Base-by-base conservation (phyloP, 1,139 yeast genomes). In the Geotrichum klebahnii region DNA sequence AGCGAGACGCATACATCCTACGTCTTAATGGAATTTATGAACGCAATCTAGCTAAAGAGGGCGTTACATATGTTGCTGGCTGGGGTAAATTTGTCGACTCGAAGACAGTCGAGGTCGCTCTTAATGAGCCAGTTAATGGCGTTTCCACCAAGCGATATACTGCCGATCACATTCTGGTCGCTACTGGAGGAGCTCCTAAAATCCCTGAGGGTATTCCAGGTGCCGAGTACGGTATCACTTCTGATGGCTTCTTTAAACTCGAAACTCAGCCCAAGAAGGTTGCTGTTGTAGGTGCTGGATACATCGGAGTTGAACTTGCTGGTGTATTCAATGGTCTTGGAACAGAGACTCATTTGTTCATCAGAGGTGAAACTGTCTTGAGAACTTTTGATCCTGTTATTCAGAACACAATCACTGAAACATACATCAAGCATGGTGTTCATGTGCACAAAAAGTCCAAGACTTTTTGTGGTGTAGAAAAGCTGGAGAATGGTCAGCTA, bases 231-330 rank as follows among this genome's bases (percentile, higher is more conserved):
- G 97, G 97, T 55, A 83, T 80, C 57, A 82, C 87, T 50, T 88
- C 97, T 16, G 96, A 92, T 67, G 96, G 97, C 1, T 94, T 94
- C 68, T 92, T 92, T 64, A 80, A 78, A 57, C 74, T 92, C 59
- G 81, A 77, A 54, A 65, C 73, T 43, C 97, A 90, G 70, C 98
- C 98, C 45, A 83, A 87, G 69, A 76, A 81, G 48, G 98, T 92
- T 26, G 97, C 95, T 1, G 77, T 94, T 57, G 96, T 92, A 14
- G 99, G 99, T 59, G 97, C 97, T 35, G 99, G 99, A 43, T 92
- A 92, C 72, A 92, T 92, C 67, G 97, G 96, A 52, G 85, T 89
- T 44, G 99, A 92, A 71, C 78, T 92, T 51, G 85, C 97, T 3
- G 98, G 98, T 57, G 88, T 92, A 42, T 92, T 92, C 79, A 77